Evolutionary conservation across 768 basidiomycete species (phyloP).

Genomic region (Suillus discolor): DNA sequence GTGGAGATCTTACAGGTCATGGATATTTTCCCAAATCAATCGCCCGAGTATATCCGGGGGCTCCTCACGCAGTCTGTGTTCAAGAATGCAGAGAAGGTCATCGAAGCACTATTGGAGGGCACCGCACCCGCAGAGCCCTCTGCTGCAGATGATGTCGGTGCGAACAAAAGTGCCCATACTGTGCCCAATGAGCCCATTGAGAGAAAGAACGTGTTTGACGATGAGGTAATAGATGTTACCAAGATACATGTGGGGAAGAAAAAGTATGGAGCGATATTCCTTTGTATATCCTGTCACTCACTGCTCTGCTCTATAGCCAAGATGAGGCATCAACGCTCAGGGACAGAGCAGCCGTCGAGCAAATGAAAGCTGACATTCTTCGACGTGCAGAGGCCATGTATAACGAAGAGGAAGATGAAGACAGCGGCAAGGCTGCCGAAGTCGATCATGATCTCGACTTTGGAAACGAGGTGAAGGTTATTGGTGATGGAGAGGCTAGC

Average conservation of each 20-base stretch:
- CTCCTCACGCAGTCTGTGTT: constrained; percentile 52
- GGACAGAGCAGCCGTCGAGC: constrained; percentile 62
- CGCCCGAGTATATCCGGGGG: constrained; percentile 56
- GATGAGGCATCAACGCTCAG: constrained; percentile 47
- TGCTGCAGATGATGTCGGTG: constrained; percentile 19
- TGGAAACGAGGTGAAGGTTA: constrained; percentile 52
- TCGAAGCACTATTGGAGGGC: constrained; percentile 77
- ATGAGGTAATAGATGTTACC: constrained; percentile 65
- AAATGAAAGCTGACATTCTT: constrained; percentile 85
- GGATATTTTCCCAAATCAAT: constrained; percentile 72
- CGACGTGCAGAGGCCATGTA: constrained; percentile 70
- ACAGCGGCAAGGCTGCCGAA: constrained; percentile 26
- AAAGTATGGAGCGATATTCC: constrained; percentile 40
- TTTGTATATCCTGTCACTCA: constrained; percentile 12
- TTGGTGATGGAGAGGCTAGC: constrained; percentile 59
- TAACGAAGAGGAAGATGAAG: constrained; percentile 65
- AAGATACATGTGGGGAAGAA: constrained; percentile 67
- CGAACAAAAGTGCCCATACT: background rate
- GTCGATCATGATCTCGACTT: constrained; percentile 58
- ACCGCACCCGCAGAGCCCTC: constrained; percentile 51
- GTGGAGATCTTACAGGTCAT: constrained; percentile 67
- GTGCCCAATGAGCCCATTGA: constrained; percentile 33
- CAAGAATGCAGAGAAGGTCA: constrained; percentile 60
- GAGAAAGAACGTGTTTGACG: constrained; percentile 76
- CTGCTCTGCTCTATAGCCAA: constrained; percentile 35